Percentiles rank a stretch among this genome's conserved stretches.
Conservation (phyloP, 352 stramenopile genomes). For the Phytophthora sp. region DNA sequence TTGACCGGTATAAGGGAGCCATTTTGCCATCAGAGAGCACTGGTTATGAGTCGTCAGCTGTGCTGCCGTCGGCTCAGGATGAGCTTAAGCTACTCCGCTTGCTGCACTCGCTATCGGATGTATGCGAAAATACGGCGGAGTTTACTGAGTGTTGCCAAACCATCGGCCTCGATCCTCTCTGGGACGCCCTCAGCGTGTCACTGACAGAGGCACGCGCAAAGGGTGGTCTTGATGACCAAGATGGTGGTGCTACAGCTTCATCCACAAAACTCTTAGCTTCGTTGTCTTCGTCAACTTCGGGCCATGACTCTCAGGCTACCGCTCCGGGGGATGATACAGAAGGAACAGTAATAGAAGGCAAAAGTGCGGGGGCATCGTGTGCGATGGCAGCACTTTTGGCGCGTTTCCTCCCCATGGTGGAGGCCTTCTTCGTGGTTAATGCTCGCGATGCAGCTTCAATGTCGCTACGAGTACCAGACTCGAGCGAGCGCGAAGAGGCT, state of each 20-base stretch:
- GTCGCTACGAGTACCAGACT: conserved; percentile 73
- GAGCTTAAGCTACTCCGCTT: conserved; percentile 97
- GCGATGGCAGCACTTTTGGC: conserved; percentile 95
- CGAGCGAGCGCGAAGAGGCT: conserved; percentile 77
- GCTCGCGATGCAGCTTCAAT: conserved; percentile 87
- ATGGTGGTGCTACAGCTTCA: conserved; percentile 22
- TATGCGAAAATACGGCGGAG: conserved; percentile 68
- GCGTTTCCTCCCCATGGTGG: conserved; percentile 97
- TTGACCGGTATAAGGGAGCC: conserved; percentile 34
- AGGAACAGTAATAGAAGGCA: conserved; percentile 86
- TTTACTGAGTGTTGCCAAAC: conserved; percentile 78
- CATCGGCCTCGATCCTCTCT: conserved; percentile 75
- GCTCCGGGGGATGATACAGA: conserved; percentile 67
- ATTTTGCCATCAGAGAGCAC: conserved; percentile 19
- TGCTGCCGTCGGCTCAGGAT: conserved; percentile 80
- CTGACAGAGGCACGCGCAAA: conserved; percentile 77
- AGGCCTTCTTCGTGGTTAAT: conserved; percentile 99
- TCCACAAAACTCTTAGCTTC: not conserved
- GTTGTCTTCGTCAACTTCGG: conserved; percentile 47
- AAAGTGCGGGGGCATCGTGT: conserved; percentile 86
- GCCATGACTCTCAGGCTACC: conserved; percentile 10
- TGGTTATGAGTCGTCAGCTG: conserved; percentile 75
- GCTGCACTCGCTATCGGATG: conserved; percentile 94
- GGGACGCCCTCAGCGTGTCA: conserved; percentile 77
- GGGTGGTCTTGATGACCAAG: conserved; percentile 75